Conservation (phyloP, 176 grass and related monocot genomes). For the Microstegium vimineum region DNA sequence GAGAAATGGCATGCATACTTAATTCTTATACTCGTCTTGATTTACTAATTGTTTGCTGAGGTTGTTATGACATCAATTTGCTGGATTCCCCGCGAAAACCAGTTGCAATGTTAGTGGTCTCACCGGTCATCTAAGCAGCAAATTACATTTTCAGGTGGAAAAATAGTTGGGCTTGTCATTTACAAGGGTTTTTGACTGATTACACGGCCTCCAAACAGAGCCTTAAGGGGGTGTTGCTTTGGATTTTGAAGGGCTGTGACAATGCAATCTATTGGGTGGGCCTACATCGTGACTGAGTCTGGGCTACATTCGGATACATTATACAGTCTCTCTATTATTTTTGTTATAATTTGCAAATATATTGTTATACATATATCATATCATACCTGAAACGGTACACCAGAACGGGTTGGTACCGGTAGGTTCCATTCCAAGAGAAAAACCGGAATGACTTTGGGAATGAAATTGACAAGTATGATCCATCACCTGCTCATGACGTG, state of each 20-base stretch:
- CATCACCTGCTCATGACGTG: neutral
- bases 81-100: neutral
- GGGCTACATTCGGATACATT: neutral
- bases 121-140: neutral
- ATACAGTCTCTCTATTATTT: neutral
- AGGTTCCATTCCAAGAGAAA: too few relatives aligned
- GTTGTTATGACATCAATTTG: neutral
- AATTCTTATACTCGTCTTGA: neutral
- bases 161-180: neutral
- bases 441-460: too few relatives aligned
- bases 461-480: too few relatives aligned
- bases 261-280: neutral
- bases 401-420: too few relatives aligned
- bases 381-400: neutral
- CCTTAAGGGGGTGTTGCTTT: neutral
- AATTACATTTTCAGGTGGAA: neutral
- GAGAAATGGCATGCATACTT: neutral
- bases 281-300: neutral
- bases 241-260: neutral
- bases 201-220: neutral
- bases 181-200: neutral
- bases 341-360: neutral
- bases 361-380: neutral
- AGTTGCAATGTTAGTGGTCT: neutral
- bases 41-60: neutral